Conservation (phyloP, 2,329 filamentous ascomycete species). For the Sphaerulina populicola region DNA sequence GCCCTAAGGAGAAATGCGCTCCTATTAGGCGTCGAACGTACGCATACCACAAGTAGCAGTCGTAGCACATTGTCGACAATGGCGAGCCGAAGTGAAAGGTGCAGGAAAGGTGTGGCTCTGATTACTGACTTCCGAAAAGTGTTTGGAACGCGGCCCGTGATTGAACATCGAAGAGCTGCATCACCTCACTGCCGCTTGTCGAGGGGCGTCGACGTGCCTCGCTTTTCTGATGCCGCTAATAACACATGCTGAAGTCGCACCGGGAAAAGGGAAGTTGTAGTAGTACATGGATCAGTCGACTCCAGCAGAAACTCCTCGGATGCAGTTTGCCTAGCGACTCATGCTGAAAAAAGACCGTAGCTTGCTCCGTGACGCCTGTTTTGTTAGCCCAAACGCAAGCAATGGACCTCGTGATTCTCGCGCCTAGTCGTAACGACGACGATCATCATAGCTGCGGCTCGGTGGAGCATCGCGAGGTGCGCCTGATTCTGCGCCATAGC, state of each 20-base stretch:
- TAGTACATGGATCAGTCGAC: slow-evolving; percentile 25
- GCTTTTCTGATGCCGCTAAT: slow-evolving; percentile 25
- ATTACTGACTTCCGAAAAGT: slow-evolving; percentile 25
- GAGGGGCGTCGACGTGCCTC: slow-evolving; percentile 17
- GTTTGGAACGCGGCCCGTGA: slow-evolving; percentile 15
- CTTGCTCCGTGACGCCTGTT: slow-evolving; percentile 20
- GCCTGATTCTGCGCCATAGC: slow-evolving; percentile 22
- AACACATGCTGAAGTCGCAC: slow-evolving; percentile 32
- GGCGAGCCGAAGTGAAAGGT: slow-evolving; percentile 19
- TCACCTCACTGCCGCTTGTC: slow-evolving; percentile 15
- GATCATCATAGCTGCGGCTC: slow-evolving; percentile 30
- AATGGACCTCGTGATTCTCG: background rate
- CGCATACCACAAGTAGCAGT: slow-evolving; percentile 2
- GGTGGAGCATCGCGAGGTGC: slow-evolving; percentile 26
- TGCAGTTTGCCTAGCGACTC: slow-evolving; percentile 21
- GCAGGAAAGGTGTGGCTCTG: slow-evolving; percentile 24
- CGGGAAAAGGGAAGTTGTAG: slow-evolving; percentile 26
- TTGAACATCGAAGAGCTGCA: slow-evolving; percentile 19
- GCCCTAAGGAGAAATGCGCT: slow-evolving; percentile 6
- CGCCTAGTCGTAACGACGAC: slow-evolving; percentile 31
- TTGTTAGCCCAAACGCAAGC: slow-evolving; percentile 20
- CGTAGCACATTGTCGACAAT: slow-evolving; percentile 15
- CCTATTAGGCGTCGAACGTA: slow-evolving; percentile 4
- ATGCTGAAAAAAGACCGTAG: slow-evolving; percentile 13
- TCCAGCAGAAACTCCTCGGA: slow-evolving; percentile 24